Evolutionary conservation across 495 filamentous ascomycete genomes (phyloP), one percentile per base, ranked within the genome.

Genomic region (Aspergillus nidulans): DNA sequence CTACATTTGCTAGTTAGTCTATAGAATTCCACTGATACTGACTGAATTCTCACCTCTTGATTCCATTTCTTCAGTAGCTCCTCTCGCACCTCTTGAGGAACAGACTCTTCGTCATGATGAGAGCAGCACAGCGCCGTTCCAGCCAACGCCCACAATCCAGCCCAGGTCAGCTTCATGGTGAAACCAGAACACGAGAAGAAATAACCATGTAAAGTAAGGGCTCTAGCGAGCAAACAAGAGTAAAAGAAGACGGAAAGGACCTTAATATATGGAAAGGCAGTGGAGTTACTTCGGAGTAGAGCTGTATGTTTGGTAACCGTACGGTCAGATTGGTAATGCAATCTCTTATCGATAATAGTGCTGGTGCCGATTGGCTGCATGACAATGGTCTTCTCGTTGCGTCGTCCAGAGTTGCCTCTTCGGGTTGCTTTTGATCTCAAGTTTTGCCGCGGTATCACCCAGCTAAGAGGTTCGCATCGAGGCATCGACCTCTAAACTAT

Each of bases 51-150:
- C 68, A 81, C 77, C 68, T 81, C 78, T 50, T 75, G 70, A 58
- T 79, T 72, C 78, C 78, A 81, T 66, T 80, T 81, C 64, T 69
- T 72, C 47, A 78, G 62, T 23, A 81, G 56, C 49, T 79, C 76
- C 47, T 72, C 77, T 12, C 70, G 70, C 55, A 72, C 59, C 53
- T 70, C 64, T 23, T 73, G 68, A 15, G 72, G 71, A 18, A 75
- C 64, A 21, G 67, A 67, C 30, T 77, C 74, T 7, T 60, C 63
- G 39, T 73, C 65, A 53, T 69, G 70, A 59, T 73, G 71, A 23
- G 72, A 62, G 51, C 72, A 72, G 10, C 70, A 63, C 5, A 69
- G 43, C 8, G 70, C 72, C 5, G 66, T 59, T 30, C 66, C 53
- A 55, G 71, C 63, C 26, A 76, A 58, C 20, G 74, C 71, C 60